These are phyloP conservation scores for Oidium heveae DNA, from an alignment of 2,329 filamentous ascomycete species.

Conservation along the genomic window DNA sequence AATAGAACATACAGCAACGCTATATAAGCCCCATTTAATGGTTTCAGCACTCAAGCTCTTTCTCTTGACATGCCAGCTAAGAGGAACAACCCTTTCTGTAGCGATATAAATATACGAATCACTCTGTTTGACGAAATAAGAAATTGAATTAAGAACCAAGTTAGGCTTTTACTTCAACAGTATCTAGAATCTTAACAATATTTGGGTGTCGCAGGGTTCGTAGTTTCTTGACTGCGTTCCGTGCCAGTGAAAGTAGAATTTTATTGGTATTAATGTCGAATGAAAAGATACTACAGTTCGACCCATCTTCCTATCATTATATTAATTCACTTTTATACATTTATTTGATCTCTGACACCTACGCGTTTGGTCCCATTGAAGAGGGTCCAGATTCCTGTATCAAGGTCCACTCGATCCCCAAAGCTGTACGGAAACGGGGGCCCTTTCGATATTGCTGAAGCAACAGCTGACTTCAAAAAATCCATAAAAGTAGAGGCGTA, in stretches of 20 bases:
- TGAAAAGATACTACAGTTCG: slow-evolving; percentile 86
- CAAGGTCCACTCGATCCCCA: slow-evolving; percentile 75
- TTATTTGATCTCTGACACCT: slow-evolving; percentile 2
- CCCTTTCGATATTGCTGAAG: slow-evolving; percentile 85
- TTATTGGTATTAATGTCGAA: slow-evolving; percentile 73
- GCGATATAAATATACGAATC: slow-evolving; percentile 91
- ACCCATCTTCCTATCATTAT: slow-evolving; percentile 54
- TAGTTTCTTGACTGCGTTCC: slow-evolving; percentile 82
- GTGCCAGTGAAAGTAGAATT: slow-evolving; percentile 60
- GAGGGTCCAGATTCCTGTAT: slow-evolving; percentile 88
- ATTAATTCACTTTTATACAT: slow-evolving; percentile 3
- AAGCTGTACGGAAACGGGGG: slow-evolving; percentile 82
- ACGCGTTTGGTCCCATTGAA: slow-evolving; percentile 85
- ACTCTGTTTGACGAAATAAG: slow-evolving; percentile 28
- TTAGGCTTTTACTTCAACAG: slow-evolving; percentile 45
- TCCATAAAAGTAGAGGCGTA: slow-evolving; percentile 36
- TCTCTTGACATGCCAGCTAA: slow-evolving; percentile 74
- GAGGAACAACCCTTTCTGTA: slow-evolving; percentile 66
- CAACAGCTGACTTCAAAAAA: slow-evolving; percentile 91
- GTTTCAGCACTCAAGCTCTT: slow-evolving; percentile 78
- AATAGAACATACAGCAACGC: slow-evolving; percentile 38
- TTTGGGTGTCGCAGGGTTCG: slow-evolving; percentile 84
- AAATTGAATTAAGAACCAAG: background rate
- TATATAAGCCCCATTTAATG: slow-evolving; percentile 85
- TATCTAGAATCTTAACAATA: slow-evolving; percentile 81